Conservation (phyloP, 2,329 filamentous ascomycete genomes). For the Aspergillus viridinutans region DNA sequence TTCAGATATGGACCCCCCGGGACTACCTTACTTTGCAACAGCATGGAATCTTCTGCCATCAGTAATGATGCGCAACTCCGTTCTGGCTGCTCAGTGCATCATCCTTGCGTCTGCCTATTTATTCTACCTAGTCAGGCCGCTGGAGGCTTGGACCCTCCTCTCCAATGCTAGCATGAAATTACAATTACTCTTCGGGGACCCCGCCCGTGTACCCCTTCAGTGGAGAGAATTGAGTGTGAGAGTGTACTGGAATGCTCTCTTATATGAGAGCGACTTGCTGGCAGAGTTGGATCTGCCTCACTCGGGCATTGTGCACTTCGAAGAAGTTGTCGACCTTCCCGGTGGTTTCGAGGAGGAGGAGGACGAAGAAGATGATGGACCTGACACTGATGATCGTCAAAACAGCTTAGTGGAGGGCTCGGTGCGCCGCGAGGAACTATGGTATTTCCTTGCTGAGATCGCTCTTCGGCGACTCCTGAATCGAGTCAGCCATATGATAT, state of each 20-base stretch:
- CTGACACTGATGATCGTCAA: slow-evolving; percentile 6
- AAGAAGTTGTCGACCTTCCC: slow-evolving; percentile 73
- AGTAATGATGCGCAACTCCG: slow-evolving; percentile 75
- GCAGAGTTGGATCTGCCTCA: slow-evolving; percentile 78
- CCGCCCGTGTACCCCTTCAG: slow-evolving; percentile 64
- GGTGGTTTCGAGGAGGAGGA: slow-evolving; percentile 68
- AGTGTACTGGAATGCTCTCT: slow-evolving; percentile 78
- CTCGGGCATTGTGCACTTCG: slow-evolving; percentile 76
- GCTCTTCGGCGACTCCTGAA: slow-evolving; percentile 72
- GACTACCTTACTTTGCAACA: slow-evolving; percentile 73
- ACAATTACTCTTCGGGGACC: slow-evolving; percentile 71
- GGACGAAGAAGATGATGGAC: slow-evolving; percentile 37
- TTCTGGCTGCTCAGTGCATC: slow-evolving; percentile 74
- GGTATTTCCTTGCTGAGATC: slow-evolving; percentile 84
- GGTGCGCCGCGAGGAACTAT: slow-evolving; percentile 70
- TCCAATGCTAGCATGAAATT: slow-evolving; percentile 78
- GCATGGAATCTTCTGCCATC: slow-evolving; percentile 74
- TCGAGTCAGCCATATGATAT: slow-evolving; percentile 73
- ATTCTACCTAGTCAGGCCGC: slow-evolving; percentile 74
- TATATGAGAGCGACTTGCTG: slow-evolving; percentile 76
- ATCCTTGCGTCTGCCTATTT: slow-evolving; percentile 76
- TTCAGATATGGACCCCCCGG: slow-evolving; percentile 66
- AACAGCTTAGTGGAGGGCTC: slow-evolving; percentile 45
- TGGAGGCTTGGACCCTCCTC: slow-evolving; percentile 78
- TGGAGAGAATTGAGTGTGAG: slow-evolving; percentile 70